These are phyloP conservation scores for Trichocladium antarcticum DNA, from an alignment of 495 filamentous ascomycete genomes.

Conservation along the genomic window DNA sequence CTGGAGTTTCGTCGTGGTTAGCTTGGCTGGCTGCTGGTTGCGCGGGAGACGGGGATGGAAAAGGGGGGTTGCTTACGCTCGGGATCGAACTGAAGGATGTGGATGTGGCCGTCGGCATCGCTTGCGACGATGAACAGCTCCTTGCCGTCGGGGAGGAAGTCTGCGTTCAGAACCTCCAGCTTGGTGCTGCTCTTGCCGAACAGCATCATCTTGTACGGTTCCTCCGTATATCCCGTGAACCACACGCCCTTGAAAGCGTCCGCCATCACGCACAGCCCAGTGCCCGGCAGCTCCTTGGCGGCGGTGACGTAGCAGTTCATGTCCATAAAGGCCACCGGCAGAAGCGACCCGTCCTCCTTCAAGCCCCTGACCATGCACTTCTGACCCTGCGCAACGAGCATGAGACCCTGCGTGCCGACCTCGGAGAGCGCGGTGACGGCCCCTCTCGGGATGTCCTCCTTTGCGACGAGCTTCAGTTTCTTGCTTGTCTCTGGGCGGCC, in stretches of 20 bases:
- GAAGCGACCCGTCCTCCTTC: conserved; percentile 82
- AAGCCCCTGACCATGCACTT: conserved; percentile 94
- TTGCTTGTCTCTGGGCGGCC: conserved; percentile 71
- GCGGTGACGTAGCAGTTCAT: conserved; percentile 84
- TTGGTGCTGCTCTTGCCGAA: conserved; percentile 72
- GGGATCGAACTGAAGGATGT: conserved; percentile 87
- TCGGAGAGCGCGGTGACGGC: conserved; percentile 82
- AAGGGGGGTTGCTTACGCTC: too few species aligned
- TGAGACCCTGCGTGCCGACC: conserved; percentile 83
- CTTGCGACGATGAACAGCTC: conserved; percentile 72
- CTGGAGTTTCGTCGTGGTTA: conserved; percentile 40
- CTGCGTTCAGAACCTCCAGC: conserved; percentile 68
- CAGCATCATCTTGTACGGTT: conserved; percentile 89
- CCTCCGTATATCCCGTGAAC: conserved; percentile 90
- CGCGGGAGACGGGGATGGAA: background rate
- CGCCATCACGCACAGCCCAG: conserved; percentile 70
- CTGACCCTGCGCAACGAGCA: conserved; percentile 87
- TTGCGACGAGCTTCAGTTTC: conserved; percentile 72
- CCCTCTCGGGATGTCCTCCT: conserved; percentile 77
- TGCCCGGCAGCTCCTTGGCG: conserved; percentile 68
- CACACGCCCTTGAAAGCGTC: conserved; percentile 89
- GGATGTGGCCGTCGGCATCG: conserved; percentile 75
- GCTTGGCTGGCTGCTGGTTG: background rate
- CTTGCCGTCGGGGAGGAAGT: conserved; percentile 79
- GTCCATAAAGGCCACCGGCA: conserved; percentile 96